Evolutionary conservation across 352 stramenopile genomes (phyloP).

Genomic region (Hyaloperonospora brassicae): DNA sequence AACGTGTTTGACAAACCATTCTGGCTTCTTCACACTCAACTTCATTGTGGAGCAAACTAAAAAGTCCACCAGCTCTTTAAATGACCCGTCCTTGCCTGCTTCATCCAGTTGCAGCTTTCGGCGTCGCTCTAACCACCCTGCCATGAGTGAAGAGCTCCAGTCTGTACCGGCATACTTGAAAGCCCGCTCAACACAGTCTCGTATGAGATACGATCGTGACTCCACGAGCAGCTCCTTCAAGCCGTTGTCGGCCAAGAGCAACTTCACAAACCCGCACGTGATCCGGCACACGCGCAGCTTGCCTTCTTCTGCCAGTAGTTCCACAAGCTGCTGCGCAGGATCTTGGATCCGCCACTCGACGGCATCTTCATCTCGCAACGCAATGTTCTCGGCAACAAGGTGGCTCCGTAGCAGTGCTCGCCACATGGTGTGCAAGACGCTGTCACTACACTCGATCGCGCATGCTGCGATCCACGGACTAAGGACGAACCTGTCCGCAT

Average conservation of each 20-base stretch:
- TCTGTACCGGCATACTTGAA: constrained; percentile 35
- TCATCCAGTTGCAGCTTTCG: constrained; percentile 12
- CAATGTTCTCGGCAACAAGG: constrained; percentile 3
- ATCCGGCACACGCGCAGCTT: constrained; percentile 34
- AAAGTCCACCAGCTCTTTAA: constrained; percentile 34
- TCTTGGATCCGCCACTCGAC: constrained; percentile 37
- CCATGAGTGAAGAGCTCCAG: constrained; percentile 37
- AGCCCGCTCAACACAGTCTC: constrained; percentile 43
- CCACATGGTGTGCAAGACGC: constrained; percentile 42
- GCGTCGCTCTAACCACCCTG: constrained; percentile 20
- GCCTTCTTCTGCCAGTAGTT: constrained; percentile 41
- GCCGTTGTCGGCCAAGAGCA: constrained; percentile 28
- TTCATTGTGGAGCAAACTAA: constrained; percentile 36
- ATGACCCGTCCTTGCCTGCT: constrained; percentile 1
- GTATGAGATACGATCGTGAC: constrained; percentile 30
- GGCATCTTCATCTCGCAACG: constrained; percentile 8
- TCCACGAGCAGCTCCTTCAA: constrained; percentile 23
- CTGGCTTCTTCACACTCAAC: constrained; percentile 55
- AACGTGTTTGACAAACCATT: constrained; percentile 71
- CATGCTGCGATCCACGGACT: constrained; percentile 67
- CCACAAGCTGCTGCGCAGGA: constrained; percentile 41
- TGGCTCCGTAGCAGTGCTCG: constrained; percentile 28
- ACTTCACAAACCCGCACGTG: constrained; percentile 35
- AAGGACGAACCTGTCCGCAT: constrained; percentile 66
- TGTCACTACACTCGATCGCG: constrained; percentile 48